phyloP scores from a whole-genome alignment of 1,284 basidiomycete genomes.

The Melampsora larici-populina region DNA sequence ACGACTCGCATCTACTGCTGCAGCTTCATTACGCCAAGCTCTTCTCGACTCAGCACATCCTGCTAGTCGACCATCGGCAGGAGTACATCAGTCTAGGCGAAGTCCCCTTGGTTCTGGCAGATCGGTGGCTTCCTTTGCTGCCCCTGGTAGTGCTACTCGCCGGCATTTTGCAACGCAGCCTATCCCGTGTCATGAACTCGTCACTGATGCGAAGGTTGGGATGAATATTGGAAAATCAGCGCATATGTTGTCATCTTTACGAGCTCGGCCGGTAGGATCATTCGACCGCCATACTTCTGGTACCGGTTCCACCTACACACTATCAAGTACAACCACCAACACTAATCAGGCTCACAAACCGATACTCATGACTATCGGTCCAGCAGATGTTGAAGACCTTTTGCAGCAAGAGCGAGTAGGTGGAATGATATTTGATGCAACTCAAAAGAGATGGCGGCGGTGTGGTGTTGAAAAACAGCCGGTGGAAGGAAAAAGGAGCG shows the following conservation, averaged over 20 bases:
- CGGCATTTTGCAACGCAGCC: conserved; percentile 39
- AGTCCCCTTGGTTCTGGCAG: conserved; percentile 6
- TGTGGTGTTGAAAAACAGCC: conserved; percentile 6
- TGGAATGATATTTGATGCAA: conserved; percentile 43
- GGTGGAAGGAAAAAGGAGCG: neutral
- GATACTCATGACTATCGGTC: conserved; percentile 42
- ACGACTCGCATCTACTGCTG: conserved; percentile 33
- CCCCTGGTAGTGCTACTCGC: conserved; percentile 1
- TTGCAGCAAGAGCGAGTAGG: conserved; percentile 37
- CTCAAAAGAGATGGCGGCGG: conserved; percentile 33
- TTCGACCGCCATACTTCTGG: conserved; percentile 11
- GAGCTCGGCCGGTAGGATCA: conserved; percentile 6
- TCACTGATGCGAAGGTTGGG: neutral
- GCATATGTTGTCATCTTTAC: conserved; percentile 9
- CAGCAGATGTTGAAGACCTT: conserved; percentile 39
- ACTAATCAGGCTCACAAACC: conserved; percentile 13
- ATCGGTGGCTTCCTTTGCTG: conserved; percentile 1
- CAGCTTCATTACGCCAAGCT: conserved; percentile 39
- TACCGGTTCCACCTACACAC: conserved; percentile 16
- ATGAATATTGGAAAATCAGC: conserved; percentile 1
- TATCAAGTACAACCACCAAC: conserved; percentile 18
- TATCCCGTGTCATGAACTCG: conserved; percentile 1
- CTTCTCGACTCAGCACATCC: conserved; percentile 16
- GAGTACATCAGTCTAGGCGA: neutral
- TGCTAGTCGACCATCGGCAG: neutral